Conservation (phyloP, 1,139 yeast species). For the Geotrichum aggregatum region DNA sequence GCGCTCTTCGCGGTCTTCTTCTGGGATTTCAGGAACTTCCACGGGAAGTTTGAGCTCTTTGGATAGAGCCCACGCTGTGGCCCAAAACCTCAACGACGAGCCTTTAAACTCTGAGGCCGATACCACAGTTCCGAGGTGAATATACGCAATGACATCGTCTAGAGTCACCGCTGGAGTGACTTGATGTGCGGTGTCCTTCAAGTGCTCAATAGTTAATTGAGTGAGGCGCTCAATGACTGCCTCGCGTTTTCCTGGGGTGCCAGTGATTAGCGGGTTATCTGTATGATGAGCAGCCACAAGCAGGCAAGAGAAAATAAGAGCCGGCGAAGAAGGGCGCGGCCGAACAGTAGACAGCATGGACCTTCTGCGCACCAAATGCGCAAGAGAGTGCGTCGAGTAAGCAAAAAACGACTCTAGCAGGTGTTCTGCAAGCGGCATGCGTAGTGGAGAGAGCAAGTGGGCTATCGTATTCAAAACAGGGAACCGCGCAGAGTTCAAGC, state of each 20-base stretch:
- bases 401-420: slow-evolving; percentile 27
- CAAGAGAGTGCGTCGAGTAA: slow-evolving; percentile 28
- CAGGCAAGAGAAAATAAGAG: slow-evolving; percentile 38
- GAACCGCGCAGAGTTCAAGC: slow-evolving; percentile 23
- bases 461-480: slow-evolving; percentile 33
- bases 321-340: slow-evolving; percentile 37
- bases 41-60: slow-evolving; percentile 35
- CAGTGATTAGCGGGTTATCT: slow-evolving; percentile 39
- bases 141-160: slow-evolving; percentile 41
- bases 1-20: slow-evolving; percentile 41
- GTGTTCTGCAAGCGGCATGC: slow-evolving; percentile 16
- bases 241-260: slow-evolving; percentile 29
- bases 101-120: slow-evolving; percentile 44
- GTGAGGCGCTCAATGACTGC: slow-evolving; percentile 21
- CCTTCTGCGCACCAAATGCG: slow-evolving; percentile 25
- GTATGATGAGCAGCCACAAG: slow-evolving; percentile 41
- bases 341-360: slow-evolving; percentile 25
- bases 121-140: slow-evolving; percentile 42
- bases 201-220: slow-evolving; percentile 30
- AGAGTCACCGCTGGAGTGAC: slow-evolving; percentile 25
- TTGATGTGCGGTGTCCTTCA: slow-evolving; percentile 30
- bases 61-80: slow-evolving; percentile 39
- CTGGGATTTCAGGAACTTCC: slow-evolving; percentile 33
- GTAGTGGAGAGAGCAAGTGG: slow-evolving; percentile 14
- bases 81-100: slow-evolving; percentile 43